phyloP scores from a whole-genome alignment of 169 alveolate species.

The Eimeria zaria region DNA sequence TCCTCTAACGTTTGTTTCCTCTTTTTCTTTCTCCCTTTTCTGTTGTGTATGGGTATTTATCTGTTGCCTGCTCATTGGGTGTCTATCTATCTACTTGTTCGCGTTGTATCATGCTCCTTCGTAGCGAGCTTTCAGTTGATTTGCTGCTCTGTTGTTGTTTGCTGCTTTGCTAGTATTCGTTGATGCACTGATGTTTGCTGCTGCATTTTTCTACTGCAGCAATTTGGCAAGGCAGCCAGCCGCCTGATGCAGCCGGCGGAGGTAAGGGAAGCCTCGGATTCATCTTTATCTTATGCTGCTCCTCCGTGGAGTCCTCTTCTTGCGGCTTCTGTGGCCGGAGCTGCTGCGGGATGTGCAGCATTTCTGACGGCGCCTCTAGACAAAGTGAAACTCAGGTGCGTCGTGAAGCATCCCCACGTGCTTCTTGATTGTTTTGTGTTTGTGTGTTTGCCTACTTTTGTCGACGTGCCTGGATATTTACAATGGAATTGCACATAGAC shows the following conservation, averaged over 20 bases:
- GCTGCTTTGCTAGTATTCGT: neutral
- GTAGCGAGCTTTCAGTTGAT: too few relatives aligned
- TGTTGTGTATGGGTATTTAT: neutral
- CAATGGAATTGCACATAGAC: too few relatives aligned
- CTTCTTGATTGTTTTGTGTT: too few relatives aligned
- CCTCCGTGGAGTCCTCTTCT: constrained; percentile 12
- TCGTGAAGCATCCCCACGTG: neutral
- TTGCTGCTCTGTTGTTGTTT: neutral
- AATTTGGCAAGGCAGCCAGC: constrained; percentile 7
- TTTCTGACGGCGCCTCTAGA: constrained; percentile 80
- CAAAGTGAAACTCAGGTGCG: constrained; percentile 82
- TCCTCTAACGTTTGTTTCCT: too few relatives aligned
- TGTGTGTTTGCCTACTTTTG: too few relatives aligned
- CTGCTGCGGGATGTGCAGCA: constrained; percentile 81
- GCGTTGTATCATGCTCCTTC: too few relatives aligned
- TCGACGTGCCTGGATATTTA: too few relatives aligned
- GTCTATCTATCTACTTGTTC: neutral
- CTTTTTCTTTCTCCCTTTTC: neutral
- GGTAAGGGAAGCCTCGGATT: neutral
- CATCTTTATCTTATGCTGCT: neutral
- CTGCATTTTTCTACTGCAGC: neutral
- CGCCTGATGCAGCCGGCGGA: neutral
- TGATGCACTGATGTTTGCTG: neutral
- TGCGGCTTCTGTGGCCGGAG: constrained; percentile 67
- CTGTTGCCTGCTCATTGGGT: neutral